Conservation (phyloP, 2,329 filamentous ascomycete genomes). For the Dissoconium aciculare region DNA sequence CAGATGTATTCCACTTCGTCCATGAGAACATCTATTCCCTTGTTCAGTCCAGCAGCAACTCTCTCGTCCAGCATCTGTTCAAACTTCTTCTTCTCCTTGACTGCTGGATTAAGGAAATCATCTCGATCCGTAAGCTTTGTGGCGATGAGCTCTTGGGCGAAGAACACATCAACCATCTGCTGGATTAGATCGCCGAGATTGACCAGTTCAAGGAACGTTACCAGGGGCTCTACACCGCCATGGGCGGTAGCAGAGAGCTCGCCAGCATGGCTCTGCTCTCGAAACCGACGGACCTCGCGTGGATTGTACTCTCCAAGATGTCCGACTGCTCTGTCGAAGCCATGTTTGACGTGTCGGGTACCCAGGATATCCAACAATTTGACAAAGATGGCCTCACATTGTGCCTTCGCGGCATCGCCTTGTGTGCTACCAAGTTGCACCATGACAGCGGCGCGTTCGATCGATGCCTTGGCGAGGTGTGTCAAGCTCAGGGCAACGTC, state of each 20-base stretch:
- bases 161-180: conserved; percentile 98
- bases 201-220: conserved; percentile 91
- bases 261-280: conserved; percentile 9
- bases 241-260: conserved; percentile 2
- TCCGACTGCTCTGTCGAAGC: conserved; percentile 81
- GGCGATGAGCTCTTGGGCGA: conserved; percentile 79
- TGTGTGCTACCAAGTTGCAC: conserved; percentile 59
- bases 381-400: conserved; percentile 83
- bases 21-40: conserved; percentile 96
- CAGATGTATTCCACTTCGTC: conserved; percentile 94
- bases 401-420: conserved; percentile 69
- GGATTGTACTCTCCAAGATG: conserved; percentile 88
- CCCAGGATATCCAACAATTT: conserved; percentile 71
- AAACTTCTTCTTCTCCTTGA: conserved; percentile 93
- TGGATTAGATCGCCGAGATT: conserved; percentile 96
- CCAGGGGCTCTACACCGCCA: conserved; percentile 59
- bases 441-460: conserved; percentile 75
- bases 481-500: conserved; percentile 84
- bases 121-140: conserved; percentile 77
- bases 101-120: conserved; percentile 83
- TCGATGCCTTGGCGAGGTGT: conserved; percentile 70
- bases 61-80: conserved; percentile 97
- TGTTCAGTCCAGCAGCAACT: conserved; percentile 88
- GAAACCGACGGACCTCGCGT: conserved; percentile 54
- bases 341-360: conserved; percentile 72